Evolutionary conservation across 768 basidiomycete genomes (phyloP).

Genomic region (Macrolepiota dolichaula): DNA sequence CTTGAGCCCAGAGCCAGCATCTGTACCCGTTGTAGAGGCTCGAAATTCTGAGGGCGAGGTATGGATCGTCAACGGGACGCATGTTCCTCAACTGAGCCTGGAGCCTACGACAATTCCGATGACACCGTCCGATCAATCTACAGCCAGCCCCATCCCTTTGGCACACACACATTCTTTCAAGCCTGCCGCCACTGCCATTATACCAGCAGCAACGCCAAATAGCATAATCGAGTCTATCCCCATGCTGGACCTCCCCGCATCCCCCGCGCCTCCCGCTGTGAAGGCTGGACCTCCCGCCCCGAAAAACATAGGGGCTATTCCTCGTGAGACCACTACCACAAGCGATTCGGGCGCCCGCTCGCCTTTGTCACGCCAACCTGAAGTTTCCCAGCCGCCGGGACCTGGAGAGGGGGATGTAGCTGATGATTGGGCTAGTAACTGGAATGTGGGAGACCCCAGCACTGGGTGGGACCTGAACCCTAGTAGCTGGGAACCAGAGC

Average conservation of each 20-base stretch:
- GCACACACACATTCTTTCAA: neutral
- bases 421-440: slow-evolving; percentile 2
- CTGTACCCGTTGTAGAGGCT: neutral
- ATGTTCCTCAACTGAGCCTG: neutral
- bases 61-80: neutral
- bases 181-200: neutral
- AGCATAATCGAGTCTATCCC: neutral
- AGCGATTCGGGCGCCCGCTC: neutral
- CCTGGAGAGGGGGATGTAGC: neutral
- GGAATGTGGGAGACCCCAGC: neutral
- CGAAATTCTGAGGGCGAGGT: neutral
- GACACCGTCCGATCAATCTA: neutral
- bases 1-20: neutral
- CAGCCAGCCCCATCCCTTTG: neutral
- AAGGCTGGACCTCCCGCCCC: neutral
- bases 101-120: neutral
- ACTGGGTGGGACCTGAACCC: slow-evolving; percentile 1
- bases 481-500: neutral
- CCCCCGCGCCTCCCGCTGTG: neutral
- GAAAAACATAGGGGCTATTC: neutral
- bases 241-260: neutral
- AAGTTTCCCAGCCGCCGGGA: neutral
- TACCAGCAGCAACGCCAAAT: neutral
- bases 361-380: neutral
- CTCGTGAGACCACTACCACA: neutral